Conservation (phyloP, 73 alveolate genomes). For the Diophrys appendiculata region DNA sequence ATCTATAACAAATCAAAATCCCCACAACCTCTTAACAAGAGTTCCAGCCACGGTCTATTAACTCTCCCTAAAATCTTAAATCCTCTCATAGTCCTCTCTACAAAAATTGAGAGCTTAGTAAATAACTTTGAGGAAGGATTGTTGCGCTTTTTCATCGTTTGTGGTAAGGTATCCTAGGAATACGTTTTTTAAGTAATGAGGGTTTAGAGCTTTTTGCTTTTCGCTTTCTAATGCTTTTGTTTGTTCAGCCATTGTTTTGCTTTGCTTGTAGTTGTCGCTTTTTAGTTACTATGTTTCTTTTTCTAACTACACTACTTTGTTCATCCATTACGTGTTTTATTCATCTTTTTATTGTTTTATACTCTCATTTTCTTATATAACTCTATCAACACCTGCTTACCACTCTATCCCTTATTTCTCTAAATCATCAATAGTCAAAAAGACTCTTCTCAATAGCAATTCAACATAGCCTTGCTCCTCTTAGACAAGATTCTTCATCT, state of each 20-base stretch:
- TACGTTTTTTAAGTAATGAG: neutral
- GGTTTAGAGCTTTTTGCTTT: neutral
- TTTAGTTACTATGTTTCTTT: neutral
- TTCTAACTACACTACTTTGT: neutral
- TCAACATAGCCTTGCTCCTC: too few species aligned
- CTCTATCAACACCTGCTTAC: neutral
- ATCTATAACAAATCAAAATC: too few species aligned
- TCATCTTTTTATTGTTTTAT: neutral
- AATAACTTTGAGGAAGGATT: neutral
- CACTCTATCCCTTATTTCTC: neutral
- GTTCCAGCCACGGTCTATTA: neutral
- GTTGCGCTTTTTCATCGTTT: neutral
- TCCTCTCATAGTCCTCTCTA: neutral
- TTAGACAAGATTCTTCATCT: too few species aligned
- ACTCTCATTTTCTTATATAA: neutral
- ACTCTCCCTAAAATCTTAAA: neutral
- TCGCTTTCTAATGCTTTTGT: neutral
- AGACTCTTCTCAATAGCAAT: neutral
- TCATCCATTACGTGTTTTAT: too few species aligned
- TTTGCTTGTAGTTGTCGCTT: neutral
- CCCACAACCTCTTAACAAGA: neutral
- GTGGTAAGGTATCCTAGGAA: neutral
- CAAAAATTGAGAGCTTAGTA: neutral
- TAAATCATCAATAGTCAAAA: neutral
- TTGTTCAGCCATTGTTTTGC: neutral